Percentiles rank a stretch among this genome's conserved stretches.
Evolutionary conservation across 2,329 filamentous ascomycete species (phyloP).

Genomic region (Pseudopithomyces chartarum): DNA sequence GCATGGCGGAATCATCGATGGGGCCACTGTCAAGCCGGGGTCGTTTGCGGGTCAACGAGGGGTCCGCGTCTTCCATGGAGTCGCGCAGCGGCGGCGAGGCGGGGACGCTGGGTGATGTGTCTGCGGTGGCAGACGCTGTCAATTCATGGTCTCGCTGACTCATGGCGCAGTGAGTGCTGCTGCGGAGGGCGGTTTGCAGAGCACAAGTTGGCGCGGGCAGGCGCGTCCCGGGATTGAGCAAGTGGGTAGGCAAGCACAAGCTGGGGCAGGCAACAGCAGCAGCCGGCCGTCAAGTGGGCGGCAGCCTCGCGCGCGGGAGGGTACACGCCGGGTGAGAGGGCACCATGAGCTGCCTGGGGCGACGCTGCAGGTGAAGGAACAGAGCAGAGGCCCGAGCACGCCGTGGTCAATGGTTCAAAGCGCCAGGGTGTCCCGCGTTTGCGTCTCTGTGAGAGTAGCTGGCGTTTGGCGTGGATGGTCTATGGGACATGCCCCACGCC

Average conservation of each 20-base stretch:
- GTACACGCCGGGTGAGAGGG: conserved; percentile 18
- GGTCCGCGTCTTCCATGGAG: conserved; percentile 51
- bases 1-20: conserved; percentile 36
- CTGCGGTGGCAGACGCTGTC: conserved; percentile 40
- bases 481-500: not conserved
- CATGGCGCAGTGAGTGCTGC: conserved; percentile 34
- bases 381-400: conserved; percentile 4
- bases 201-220: conserved; percentile 20
- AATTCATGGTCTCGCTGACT: conserved; percentile 37
- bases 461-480: conserved; percentile 4
- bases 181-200: conserved; percentile 18
- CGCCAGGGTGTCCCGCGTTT: conserved; percentile 10
- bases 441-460: conserved; percentile 6
- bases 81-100: conserved; percentile 48
- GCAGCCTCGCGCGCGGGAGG: conserved; percentile 26
- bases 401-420: not conserved
- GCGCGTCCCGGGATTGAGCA: conserved; percentile 20
- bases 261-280: conserved; percentile 27
- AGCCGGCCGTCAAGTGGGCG: conserved; percentile 28
- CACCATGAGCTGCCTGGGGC: conserved; percentile 32
- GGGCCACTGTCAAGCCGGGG: conserved; percentile 48
- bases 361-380: conserved; percentile 7
- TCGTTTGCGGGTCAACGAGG: conserved; percentile 53
- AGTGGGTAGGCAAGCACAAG: conserved; percentile 26
- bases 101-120: conserved; percentile 38